A percentile compares a stretch with the other conserved stretches of the same genome.
Conservation (phyloP, 768 basidiomycete species). For the Mycena vitilis region DNA sequence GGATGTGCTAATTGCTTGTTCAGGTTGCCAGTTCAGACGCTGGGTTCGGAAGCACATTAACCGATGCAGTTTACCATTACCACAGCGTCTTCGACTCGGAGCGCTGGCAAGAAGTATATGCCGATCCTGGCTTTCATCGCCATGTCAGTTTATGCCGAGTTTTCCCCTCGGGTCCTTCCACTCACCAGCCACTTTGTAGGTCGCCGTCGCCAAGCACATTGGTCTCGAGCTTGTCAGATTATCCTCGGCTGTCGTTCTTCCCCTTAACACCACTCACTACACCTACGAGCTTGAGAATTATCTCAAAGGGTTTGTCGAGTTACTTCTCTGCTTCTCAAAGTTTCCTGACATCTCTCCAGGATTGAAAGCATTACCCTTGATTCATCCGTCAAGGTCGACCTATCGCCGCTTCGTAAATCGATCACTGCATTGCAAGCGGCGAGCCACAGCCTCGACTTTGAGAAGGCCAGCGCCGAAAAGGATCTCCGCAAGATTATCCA, state of each 20-base stretch:
- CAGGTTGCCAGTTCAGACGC: constrained; percentile 59
- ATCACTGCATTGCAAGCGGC: constrained; percentile 53
- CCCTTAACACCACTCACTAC: constrained; percentile 79
- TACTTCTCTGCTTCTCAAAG: too few species aligned
- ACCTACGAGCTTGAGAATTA: constrained; percentile 65
- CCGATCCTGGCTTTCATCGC: constrained; percentile 78
- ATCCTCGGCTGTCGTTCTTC: constrained; percentile 65
- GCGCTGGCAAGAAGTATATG: constrained; percentile 79
- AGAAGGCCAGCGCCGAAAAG: constrained; percentile 56
- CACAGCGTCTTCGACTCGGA: constrained; percentile 81
- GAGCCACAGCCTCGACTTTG: constrained; percentile 56
- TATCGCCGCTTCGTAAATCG: constrained; percentile 52
- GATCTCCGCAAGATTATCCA: constrained; percentile 50
- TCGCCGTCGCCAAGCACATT: constrained; percentile 69
- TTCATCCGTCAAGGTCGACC: constrained; percentile 43
- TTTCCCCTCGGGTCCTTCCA: not conserved
- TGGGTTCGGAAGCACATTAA: constrained; percentile 54
- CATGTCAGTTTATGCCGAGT: constrained; percentile 54
- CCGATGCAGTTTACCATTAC: constrained; percentile 81
- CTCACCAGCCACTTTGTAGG: constrained; percentile 41
- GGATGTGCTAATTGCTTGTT: constrained; percentile 19
- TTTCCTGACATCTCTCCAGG: constrained; percentile 12
- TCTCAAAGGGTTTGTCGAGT: constrained; percentile 55
- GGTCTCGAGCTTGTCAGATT: constrained; percentile 68
- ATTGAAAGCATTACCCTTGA: constrained; percentile 60